Evolutionary conservation across 202 grass and related monocot species (phyloP), one percentile per base, ranked within the genome.

Genomic region (Schoenoplectus triqueter): DNA sequence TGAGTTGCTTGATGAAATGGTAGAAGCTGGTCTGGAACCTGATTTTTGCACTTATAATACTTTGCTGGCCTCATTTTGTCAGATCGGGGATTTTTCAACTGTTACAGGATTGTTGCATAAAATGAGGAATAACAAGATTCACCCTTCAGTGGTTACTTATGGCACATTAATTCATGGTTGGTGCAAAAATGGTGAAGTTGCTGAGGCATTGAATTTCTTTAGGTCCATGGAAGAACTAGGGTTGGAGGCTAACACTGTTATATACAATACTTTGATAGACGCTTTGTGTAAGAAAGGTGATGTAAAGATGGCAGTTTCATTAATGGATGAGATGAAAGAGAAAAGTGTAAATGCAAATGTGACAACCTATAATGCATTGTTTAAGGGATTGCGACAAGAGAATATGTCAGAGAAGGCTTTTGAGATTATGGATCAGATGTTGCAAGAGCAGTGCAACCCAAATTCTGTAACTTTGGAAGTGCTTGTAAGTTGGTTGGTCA

Each of bases 31-130:
- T 86, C 77, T 98, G 9, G 7, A 2, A 69, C 92, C 91, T 75
- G 91, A 95, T 72, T 88, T 92, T 31, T 88, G 17, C 85, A 98
- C 89, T 67, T 95, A 92, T 72, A 98, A 92, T 72, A 89, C 87
- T 84, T 31, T 31, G 0, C 31, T 98, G 60, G 92, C 91, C 86
- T 67, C 66, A 74, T 84, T 78, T 40, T 90, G 91, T 47, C 95
- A 93, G 78, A 69, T 83, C 48, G 87, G 87, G 13, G 87, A 98
- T 92, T 92, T 98, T 77, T 13, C 48, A 2, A 73, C 49, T n/a
- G 86, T 93, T 49, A 66, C 73, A 81, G 85, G 88, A 84, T 88
- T 93, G 49, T 55, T 98, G 59, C 76, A 13, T 11, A 85, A 89
- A 81, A 95, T 98, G 95, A 87, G 89, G 6, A 69, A 93, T 62